Conservation (phyloP, 2,329 filamentous ascomycete genomes). For the Pezicula rhizophila region DNA sequence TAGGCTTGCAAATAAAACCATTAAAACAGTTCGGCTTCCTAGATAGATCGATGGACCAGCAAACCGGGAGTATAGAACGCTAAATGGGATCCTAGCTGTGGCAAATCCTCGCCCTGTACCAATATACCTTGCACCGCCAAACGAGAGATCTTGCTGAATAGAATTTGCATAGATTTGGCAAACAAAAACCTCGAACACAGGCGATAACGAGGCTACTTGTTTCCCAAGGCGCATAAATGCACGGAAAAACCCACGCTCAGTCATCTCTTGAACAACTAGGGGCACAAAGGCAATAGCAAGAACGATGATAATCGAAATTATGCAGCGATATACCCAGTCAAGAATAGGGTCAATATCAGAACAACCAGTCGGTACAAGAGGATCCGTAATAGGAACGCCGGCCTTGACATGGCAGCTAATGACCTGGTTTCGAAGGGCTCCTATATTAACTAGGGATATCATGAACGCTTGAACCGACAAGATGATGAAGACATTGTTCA, state of each 20-base stretch:
- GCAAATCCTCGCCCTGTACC: conserved; percentile 99
- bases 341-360: conserved; percentile 79
- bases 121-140: conserved; percentile 95
- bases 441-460: conserved; percentile 86
- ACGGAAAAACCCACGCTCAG: conserved; percentile 89
- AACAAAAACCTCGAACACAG: conserved; percentile 97
- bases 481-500: conserved; percentile 99
- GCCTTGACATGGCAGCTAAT: conserved; percentile 81
- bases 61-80: conserved; percentile 93
- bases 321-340: conserved; percentile 90
- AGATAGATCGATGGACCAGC: conserved; percentile 95
- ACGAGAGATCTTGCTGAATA: conserved; percentile 88
- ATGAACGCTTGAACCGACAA: conserved; percentile 98
- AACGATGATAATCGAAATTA: conserved; percentile 96
- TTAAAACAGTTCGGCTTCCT: conserved; percentile 81
- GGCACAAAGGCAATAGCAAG: conserved; percentile 97
- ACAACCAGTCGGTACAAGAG: conserved; percentile 81
- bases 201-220: conserved; percentile 90
- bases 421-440: conserved; percentile 81
- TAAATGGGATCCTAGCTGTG: conserved; percentile 95
- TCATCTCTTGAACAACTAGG: conserved; percentile 87
- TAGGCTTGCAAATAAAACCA: conserved; percentile 90
- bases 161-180: conserved; percentile 98
- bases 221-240: conserved; percentile 90
- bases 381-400: conserved; percentile 85